A percentile compares a stretch with the other conserved stretches of the same genome.
Evolutionary conservation across 2,329 filamentous ascomycete genomes (phyloP).

Genomic region (Hymenoscyphus albidus): DNA sequence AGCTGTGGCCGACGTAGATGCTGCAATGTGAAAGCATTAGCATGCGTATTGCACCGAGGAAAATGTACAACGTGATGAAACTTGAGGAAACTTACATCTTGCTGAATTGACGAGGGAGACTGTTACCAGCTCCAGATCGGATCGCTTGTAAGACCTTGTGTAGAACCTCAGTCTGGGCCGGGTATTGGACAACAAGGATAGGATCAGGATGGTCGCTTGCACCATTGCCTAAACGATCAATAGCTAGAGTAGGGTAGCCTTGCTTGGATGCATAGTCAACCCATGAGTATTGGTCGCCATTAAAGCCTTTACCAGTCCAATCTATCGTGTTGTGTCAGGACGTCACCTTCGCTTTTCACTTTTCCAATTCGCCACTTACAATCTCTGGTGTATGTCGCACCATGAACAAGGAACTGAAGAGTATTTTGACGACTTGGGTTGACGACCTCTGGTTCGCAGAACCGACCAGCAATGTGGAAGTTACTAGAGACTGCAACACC

Average conservation of each 20-base stretch:
- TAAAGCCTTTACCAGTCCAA: conserved; percentile 23
- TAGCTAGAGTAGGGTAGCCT: conserved; percentile 30
- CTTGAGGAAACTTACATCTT: conserved; percentile 15
- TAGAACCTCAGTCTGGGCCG: conserved; percentile 26
- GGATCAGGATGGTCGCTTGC: conserved; percentile 27
- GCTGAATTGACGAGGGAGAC: conserved; percentile 20
- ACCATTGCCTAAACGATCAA: conserved; percentile 31
- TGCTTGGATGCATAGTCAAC: conserved; percentile 22
- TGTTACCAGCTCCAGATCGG: conserved; percentile 15
- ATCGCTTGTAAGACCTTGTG: conserved; percentile 26
- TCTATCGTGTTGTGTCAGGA: conserved; percentile 9
- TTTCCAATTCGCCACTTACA: conserved; percentile 15
- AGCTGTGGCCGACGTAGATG: conserved; percentile 30
- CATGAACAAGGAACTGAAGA: conserved; percentile 30
- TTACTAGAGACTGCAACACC: conserved; percentile 8
- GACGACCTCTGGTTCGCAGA: conserved; percentile 21
- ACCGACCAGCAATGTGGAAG: conserved; percentile 22
- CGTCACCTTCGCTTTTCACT: background rate
- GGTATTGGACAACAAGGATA: conserved; percentile 24
- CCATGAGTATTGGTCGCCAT: conserved; percentile 24
- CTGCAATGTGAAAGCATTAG: too few relatives aligned
- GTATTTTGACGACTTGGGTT: conserved; percentile 10
- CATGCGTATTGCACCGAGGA: too few relatives aligned
- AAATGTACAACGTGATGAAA: background rate
- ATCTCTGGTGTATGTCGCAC: conserved; percentile 22